Base-by-base conservation (phyloP, 441 rosid genomes). In the Pelargonium cotyledonis region DNA sequence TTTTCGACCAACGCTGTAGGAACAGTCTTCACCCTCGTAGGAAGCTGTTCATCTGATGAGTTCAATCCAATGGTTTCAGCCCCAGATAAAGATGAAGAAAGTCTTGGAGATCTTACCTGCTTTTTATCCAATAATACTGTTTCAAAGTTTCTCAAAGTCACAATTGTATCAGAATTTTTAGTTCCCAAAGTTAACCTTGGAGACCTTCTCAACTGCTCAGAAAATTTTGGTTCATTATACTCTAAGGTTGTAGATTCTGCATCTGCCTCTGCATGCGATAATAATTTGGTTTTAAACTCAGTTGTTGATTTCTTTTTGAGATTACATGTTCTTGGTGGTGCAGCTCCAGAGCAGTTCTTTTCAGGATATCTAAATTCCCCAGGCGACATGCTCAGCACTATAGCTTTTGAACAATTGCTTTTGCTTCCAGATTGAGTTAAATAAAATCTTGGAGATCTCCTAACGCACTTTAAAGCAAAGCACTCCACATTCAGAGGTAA, bases 91-190 rank as follows among this genome's bases (percentile, higher is more conserved):
- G 65, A 26, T 26, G 41, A 26, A 29, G 41, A 62, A 29, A 62
- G 18, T 29, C 75, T 77, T 57, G 71, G 79, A 68, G 77, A 68
- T 47, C 71, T 68, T 73, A 68, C 68, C 60, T 15, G 68, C 76
- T 63, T 66, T 10, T 68, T 75, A 69, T 26, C 18, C 31, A 63
- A 65, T 12, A 67, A 31, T 46, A 67, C 62, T 60, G 61, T 61
- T 41, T 23, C 41, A 26, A 10, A 14, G 38, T 35, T 62, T 62
- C 65, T 62, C 65, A 62, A 23, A 23, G 53, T 23, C 29, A 23
- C 16, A 61, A 23, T 26, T 26, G 65, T 11, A 61, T 61, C 68
- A 64, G 58, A 69, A 68, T 60, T 64, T 67, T 67, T 76, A 5
- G 65, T 26, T 65, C 31, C 82, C 68, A 11, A 69, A 12, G 51